Base-by-base conservation (phyloP, 768 basidiomycete species). In the Gymnopilus dilepis region DNA sequence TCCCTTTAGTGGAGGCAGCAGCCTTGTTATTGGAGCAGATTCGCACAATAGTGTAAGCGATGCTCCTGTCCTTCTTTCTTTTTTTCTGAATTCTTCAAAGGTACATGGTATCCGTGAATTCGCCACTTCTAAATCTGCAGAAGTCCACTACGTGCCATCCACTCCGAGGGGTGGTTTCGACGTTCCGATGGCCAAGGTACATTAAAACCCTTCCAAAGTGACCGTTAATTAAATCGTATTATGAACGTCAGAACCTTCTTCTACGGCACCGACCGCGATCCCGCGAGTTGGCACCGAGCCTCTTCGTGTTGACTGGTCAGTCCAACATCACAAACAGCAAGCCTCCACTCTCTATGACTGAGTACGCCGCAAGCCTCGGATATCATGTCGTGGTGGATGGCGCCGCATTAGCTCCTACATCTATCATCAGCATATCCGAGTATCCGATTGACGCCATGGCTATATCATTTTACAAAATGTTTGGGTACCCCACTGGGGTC, bases 401-500 rank as follows among this genome's bases (percentile, higher is more conserved):
- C 15, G 92, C 93, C 6, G 92, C 92, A 2, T 78, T 94, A 38
- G 92, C 87, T 2, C 86, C 92, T 9, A 88, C 90, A 1, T 86
- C 91, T 7, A 69, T 78, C 17, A 82, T 94, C 57, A 89, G 89
- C 12, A 77, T 95, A 13, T 73, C 82, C 1, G 83, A 88, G 54
- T 81, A 80, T 30, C 84, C 87, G 4, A 88, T 92, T 11, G 93
- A 95, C 72, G 92, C 92, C 1, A 86, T 93, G 83, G 91, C 87
- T 0, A 70, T 95, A 56, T 91, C 89, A 43, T 93, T 94, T 68
- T 95, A 95, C 76, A 95, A 95, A 67, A 93, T 94, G 89, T 92
- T 93, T 64, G 92, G 92, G 33, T 94, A 87, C 66, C 92, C 92
- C 11, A 94, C 92, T 0, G 92, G 92, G 7, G 85, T 94, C 42